Evolutionary conservation across 2,329 filamentous ascomycete species (phyloP), one percentile per base, ranked within the genome.

Genomic region (Podosphaera xanthii): DNA sequence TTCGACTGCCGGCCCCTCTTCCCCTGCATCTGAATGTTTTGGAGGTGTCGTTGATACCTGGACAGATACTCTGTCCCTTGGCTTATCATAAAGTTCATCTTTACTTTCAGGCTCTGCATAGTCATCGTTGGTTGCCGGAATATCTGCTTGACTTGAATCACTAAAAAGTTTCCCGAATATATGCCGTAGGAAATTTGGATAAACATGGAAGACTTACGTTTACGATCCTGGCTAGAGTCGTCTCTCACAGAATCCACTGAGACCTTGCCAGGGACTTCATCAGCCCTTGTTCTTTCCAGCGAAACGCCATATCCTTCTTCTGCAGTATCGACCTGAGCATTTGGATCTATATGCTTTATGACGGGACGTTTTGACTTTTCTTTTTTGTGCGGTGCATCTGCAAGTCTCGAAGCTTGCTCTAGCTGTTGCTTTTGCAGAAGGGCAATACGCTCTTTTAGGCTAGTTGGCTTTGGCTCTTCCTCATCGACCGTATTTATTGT

Each of bases 381-480:
- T 70, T 94, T 91, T 73, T 86, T 94, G 59, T 83, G 76, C 30
- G 77, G 77, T 14, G 84, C 80, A 44, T 92, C 87, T 6, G 86
- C 86, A 71, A 91, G 86, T 58, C 90, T 78, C 62, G 84, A 78
- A 4, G 90, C 87, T 69, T 92, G 87, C 68, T 97, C 92, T 69
- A 87, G 75, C 71, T 98, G 92, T 70, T 97, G 89, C 69, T 87
- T 91, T 70, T 98, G 92, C 14, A 98, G 75, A 58, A 95, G 75
- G 35, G 92, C 92, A 72, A 98, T 96, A 62, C 92, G 81, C 70
- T 98, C 92, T 71, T 97, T 98, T 62, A 98, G 71, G 65, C 87
- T 96, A 59, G 88, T 86, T 33, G 90, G 88, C 72, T 97, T 96
- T 0, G 91, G 90, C 66, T 87, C 82, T 50, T 94, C 87, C 59